Conservation (phyloP, 371 early-diverging fungal species). For the Rhizopus delemar region DNA sequence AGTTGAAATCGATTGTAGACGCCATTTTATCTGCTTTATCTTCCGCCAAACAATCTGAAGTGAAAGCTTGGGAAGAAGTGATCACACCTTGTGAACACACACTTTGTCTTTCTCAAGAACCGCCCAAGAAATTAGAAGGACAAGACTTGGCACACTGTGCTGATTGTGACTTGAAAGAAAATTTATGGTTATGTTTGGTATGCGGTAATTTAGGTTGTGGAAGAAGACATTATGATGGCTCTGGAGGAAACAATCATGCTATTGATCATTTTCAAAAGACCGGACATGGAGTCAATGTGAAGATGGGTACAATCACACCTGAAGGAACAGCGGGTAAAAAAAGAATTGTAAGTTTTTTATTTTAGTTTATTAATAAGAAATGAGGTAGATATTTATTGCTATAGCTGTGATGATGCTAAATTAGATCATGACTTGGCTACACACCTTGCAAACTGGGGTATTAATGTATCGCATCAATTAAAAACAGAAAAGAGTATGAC, state of each 20-base stretch:
- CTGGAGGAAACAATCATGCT: slow-evolving; percentile 99
- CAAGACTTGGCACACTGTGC: slow-evolving; percentile 75
- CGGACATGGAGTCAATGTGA: slow-evolving; percentile 84
- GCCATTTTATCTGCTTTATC: slow-evolving; percentile 77
- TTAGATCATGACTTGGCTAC: slow-evolving; percentile 76
- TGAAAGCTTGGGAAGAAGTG: slow-evolving; percentile 92
- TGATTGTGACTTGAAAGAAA: slow-evolving; percentile 85
- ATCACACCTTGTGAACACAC: slow-evolving; percentile 83
- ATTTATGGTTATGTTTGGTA: slow-evolving; percentile 79
- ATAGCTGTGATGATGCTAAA: slow-evolving; percentile 83
- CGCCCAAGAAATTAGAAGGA: slow-evolving; percentile 49
- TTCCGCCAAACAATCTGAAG: slow-evolving; percentile 82
- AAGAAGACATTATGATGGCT: slow-evolving; percentile 92
- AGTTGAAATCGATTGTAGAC: slow-evolving; percentile 63
- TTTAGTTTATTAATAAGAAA: not conserved
- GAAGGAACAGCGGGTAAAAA: slow-evolving; percentile 87
- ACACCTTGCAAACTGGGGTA: slow-evolving; percentile 88
- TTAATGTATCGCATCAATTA: slow-evolving; percentile 75
- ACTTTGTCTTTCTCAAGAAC: slow-evolving; percentile 65
- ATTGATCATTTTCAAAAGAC: slow-evolving; percentile 84
- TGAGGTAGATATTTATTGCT: slow-evolving; percentile 86
- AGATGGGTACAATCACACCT: slow-evolving; percentile 96
- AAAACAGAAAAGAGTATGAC: slow-evolving; percentile 93
- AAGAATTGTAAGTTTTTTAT: not conserved
- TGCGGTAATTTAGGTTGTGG: slow-evolving; percentile 85